Conservation (phyloP, 495 filamentous ascomycete species). For the Podospora pseudoanserina region DNA sequence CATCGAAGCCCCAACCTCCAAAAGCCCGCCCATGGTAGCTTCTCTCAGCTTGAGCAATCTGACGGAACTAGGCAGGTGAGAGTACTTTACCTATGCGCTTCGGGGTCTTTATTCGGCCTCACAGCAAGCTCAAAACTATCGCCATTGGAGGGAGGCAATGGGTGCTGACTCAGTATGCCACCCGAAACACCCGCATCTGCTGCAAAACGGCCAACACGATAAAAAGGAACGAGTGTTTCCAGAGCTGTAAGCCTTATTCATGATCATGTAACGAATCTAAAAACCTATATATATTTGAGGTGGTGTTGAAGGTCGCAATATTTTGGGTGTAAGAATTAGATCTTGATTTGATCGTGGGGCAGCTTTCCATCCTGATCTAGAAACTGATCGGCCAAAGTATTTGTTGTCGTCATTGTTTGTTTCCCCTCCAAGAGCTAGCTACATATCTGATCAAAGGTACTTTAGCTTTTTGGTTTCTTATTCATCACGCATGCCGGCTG, state of each 20-base stretch:
- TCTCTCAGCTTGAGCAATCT: too few relatives aligned
- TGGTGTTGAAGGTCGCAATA: too few relatives aligned
- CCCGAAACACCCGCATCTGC: background rate
- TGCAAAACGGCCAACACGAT: background rate
- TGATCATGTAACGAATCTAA: background rate
- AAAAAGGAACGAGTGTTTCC: background rate
- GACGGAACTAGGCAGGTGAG: too few relatives aligned
- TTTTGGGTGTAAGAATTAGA: background rate
- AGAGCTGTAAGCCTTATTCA: background rate
- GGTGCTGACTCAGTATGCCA: background rate
- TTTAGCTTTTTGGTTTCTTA: background rate
- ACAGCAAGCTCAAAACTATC: background rate
- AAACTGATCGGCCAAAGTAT: background rate
- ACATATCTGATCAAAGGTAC: background rate
- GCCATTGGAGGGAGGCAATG: background rate
- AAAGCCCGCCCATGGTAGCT: too few relatives aligned
- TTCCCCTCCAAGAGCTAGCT: background rate
- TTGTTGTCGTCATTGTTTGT: slow-evolving; percentile 10
- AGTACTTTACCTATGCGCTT: background rate
- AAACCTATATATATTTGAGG: too few relatives aligned
- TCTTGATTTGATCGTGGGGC: background rate
- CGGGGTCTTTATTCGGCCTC: background rate
- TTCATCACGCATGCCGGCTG: background rate
- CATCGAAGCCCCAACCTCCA: too few relatives aligned
- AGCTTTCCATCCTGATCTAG: background rate